These are phyloP conservation scores for Diphasiastrum complanatum DNA, from an alignment of 83 land plant genomes.

Conservation along the genomic window DNA sequence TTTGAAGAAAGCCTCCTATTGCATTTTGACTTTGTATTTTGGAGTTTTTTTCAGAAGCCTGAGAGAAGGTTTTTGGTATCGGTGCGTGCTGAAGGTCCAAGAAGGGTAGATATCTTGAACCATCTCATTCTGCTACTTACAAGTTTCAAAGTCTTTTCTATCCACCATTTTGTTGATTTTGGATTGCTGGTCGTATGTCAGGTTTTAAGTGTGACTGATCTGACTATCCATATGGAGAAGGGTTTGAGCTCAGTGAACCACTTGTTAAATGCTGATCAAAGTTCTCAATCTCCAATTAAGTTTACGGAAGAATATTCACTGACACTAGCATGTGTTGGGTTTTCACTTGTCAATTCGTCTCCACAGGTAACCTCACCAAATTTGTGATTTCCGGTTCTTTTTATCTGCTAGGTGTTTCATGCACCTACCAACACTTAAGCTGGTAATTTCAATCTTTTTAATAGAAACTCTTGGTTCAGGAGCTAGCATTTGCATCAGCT, in stretches of 20 bases:
- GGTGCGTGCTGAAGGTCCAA: constrained; percentile 85
- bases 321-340: constrained; percentile 48
- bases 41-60: constrained; percentile 63
- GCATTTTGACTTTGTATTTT: neutral
- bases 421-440: too few relatives aligned
- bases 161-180: too few relatives aligned
- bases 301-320: constrained; percentile 42
- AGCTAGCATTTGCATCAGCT: constrained; percentile 68
- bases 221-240: constrained; percentile 44
- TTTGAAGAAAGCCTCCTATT: too few relatives aligned
- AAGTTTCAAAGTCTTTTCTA: neutral
- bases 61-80: constrained; percentile 57
- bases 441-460: too few relatives aligned
- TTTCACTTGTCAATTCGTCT: constrained; percentile 62
- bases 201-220: constrained; percentile 76
- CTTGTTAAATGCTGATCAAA: constrained; percentile 27
- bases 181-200: constrained; percentile 21
- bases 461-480: constrained; percentile 40
- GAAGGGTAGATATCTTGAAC: constrained; percentile 42
- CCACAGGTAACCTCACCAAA: too few relatives aligned
- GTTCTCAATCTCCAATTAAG: constrained; percentile 22
- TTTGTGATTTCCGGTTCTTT: too few relatives aligned
- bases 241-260: constrained; percentile 25
- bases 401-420: too few relatives aligned
- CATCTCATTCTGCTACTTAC: constrained; percentile 4